Percentiles rank a stretch among this genome's conserved stretches.
These are phyloP conservation scores for Botryotinia convoluta DNA, from an alignment of 2,329 filamentous ascomycete species.

Conservation along the genomic window DNA sequence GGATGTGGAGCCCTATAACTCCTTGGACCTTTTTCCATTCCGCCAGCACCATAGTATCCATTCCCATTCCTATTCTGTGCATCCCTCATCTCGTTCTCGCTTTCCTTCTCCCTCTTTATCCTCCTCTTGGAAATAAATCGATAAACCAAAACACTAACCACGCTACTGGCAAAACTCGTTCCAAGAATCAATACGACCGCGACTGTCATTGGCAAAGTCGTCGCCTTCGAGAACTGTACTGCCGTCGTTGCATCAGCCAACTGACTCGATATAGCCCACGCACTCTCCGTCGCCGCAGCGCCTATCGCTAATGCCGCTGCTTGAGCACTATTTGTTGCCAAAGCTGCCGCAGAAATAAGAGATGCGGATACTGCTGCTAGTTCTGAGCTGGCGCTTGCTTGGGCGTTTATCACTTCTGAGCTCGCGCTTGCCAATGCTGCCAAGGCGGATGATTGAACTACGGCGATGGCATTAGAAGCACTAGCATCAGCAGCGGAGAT, in stretches of 20 bases:
- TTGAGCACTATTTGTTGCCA: slow-evolving; percentile 7
- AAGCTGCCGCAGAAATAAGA: not conserved
- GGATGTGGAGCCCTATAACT: not conserved
- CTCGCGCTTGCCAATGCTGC: not conserved
- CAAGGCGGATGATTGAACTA: slow-evolving; percentile 1
- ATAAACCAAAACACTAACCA: slow-evolving; percentile 11
- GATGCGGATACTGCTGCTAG: not conserved
- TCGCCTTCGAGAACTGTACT: not conserved
- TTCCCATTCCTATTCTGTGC: not conserved
- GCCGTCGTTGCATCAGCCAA: not conserved
- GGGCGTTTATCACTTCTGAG: not conserved
- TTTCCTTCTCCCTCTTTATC: not conserved
- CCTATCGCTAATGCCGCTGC: not conserved
- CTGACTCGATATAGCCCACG: not conserved
- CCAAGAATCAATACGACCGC: slow-evolving; percentile 10
- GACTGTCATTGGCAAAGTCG: not conserved
- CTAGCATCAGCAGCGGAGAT: not conserved
- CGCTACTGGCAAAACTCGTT: not conserved
- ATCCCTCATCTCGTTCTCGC: not conserved
- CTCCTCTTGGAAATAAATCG: not conserved
- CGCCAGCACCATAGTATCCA: not conserved
- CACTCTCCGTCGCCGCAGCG: not conserved
- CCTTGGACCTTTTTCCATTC: not conserved
- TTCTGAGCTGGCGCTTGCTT: not conserved
- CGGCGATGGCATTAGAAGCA: not conserved